Base-by-base conservation (phyloP, 164 flowering plant species). In the Tetrastigma voinierianum region DNA sequence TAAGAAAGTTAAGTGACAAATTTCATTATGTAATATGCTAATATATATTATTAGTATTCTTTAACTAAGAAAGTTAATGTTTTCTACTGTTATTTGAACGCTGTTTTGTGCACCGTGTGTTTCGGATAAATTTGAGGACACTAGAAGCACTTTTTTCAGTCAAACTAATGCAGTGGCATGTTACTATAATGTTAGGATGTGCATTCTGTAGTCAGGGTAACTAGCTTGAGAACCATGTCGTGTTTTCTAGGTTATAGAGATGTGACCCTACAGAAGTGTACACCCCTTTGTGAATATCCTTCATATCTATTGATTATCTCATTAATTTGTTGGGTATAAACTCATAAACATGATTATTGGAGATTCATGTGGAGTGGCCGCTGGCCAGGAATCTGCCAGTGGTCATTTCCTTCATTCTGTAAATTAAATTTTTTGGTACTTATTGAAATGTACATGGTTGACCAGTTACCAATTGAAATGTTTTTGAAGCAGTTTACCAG, bases 1-100 rank as follows among this genome's bases (percentile, higher is more conserved):
- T n/a, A n/a, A n/a, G n/a, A n/a, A n/a, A n/a, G 89, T 83, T 77
- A 20, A 8, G 10, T 61, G 40, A 57, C 12, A 46, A 40, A 6
- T 58, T 10, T 64, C 18, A 9, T 46, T 57, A 32, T 53, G 23
- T 10, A 8, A 7, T 23, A 44, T 17, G 49, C 19, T 32, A 54
- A 54, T 56, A 17, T 23, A 19, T 8, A 4, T 20, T 59, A 59
- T n/a, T n/a, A n/a, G 1, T 57, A 16, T 40, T 25, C 40, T 32
- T 32, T 32, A 32, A 32, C 40, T 32, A 7, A 32, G 40, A 32
- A 32, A 1, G 40, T 32, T 32, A 32, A 32, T 32, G 40, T 9
- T 55, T 55, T 32, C 14, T 32, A 20, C 16, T 55, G 58, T 14
- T 55, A 20, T 55, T 6, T 19, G 24, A 21, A 20, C 21, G 14